Percentiles rank a stretch among this genome's conserved stretches.
Conservation (phyloP, 2,329 filamentous ascomycete genomes). For the Colletotrichum viniferum region DNA sequence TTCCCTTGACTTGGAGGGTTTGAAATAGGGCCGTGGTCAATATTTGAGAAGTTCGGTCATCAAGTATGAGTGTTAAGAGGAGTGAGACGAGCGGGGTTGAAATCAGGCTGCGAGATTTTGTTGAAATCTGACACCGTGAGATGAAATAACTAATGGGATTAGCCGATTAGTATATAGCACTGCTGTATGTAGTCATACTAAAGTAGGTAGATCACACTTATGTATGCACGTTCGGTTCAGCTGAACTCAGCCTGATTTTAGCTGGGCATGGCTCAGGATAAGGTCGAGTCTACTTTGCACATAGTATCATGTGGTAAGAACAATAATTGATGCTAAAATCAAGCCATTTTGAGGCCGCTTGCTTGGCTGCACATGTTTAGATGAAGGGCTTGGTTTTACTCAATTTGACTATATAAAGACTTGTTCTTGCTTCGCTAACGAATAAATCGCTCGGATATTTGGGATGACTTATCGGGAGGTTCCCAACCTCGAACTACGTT, state of each 20-base stretch:
- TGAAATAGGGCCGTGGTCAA: rapidly evolving
- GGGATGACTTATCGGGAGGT: not conserved
- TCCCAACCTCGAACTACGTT: not conserved
- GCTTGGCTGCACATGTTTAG: not conserved
- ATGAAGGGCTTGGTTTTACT: not conserved
- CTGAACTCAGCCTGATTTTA: not conserved
- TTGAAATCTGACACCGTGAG: not conserved
- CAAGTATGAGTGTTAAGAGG: rapidly evolving
- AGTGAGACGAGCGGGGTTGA: not conserved
- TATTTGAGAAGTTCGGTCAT: not conserved
- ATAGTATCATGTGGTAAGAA: not conserved
- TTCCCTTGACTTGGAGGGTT: rapidly evolving
- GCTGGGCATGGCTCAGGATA: not conserved
- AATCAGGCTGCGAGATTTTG: not conserved
- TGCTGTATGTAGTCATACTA: not conserved
- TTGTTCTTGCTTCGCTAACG: not conserved
- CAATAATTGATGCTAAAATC: too few relatives aligned
- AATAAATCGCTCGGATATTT: not conserved
- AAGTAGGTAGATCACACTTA: not conserved
- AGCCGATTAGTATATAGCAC: not conserved
- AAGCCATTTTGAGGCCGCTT: not conserved
- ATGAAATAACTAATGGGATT: not conserved
- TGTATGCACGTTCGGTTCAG: not conserved
- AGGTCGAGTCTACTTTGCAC: not conserved
- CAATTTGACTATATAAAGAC: not conserved